Percentiles rank a stretch among this genome's conserved stretches.
Evolutionary conservation across 129 eudicot genomes (phyloP).

Genomic region (Sambucus nigra): DNA sequence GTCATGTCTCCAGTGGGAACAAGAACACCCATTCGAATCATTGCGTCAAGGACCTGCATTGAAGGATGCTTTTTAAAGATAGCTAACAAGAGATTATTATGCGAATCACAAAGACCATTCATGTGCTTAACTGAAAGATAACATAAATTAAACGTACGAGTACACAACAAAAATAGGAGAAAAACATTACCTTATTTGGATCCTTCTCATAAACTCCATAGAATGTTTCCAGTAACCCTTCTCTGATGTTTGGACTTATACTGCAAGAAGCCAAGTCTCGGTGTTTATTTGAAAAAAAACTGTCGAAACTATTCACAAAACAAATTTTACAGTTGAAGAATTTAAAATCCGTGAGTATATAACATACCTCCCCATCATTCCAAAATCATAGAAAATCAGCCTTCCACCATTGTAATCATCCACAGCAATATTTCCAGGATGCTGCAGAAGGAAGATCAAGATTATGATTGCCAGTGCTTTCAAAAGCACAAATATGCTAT

Average conservation of each 20-base stretch:
- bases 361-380: conserved; percentile 98
- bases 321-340: neutral
- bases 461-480: no score
- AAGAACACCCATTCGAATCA: conserved; percentile 97
- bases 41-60: conserved; percentile 81
- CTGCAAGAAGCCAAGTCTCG: conserved; percentile 40
- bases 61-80: neutral
- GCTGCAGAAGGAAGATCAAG: conserved; percentile 38
- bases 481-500: no score
- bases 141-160: neutral
- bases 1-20: conserved; percentile 99
- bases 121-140: neutral
- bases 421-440: conserved; percentile 98
- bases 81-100: neutral
- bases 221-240: conserved; percentile 82
- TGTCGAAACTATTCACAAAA: neutral
- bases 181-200: conserved; percentile 61
- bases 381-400: conserved; percentile 92
- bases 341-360: neutral
- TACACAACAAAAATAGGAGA: neutral
- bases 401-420: conserved; percentile 99
- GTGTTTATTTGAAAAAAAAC: conserved; percentile 2
- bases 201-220: conserved; percentile 99
- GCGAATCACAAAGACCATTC: neutral
- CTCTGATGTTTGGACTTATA: conserved; percentile 89